phyloP scores from a whole-genome alignment of 2,329 filamentous ascomycete species.

The Aureobasidium sp. region DNA sequence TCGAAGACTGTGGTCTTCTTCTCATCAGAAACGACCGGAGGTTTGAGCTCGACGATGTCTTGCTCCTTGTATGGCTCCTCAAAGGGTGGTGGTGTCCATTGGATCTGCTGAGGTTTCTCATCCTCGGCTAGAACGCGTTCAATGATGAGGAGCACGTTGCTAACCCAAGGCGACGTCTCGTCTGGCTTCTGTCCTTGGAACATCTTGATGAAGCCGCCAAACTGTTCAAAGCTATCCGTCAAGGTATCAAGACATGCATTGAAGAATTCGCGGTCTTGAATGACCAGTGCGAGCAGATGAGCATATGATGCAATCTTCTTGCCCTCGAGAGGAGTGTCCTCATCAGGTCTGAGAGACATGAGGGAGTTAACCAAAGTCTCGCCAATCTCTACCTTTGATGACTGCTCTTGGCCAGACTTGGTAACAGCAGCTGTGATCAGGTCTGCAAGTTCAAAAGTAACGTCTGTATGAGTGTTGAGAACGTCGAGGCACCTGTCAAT shows the following conservation, averaged over 20 bases:
- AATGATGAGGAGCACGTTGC: slow-evolving; percentile 79
- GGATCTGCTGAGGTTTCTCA: slow-evolving; percentile 65
- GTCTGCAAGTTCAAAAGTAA: slow-evolving; percentile 85
- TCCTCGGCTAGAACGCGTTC: slow-evolving; percentile 89
- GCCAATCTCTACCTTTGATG: slow-evolving; percentile 64
- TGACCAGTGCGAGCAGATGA: slow-evolving; percentile 77
- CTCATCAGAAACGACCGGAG: slow-evolving; percentile 54
- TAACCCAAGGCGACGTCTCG: slow-evolving; percentile 85
- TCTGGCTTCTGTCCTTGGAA: slow-evolving; percentile 58
- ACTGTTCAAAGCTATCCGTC: slow-evolving; percentile 64
- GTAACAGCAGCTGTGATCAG: slow-evolving; percentile 66
- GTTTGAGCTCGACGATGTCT: slow-evolving; percentile 51
- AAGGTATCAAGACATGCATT: slow-evolving; percentile 64
- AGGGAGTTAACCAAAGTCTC: slow-evolving; percentile 77
- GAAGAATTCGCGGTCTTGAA: slow-evolving; percentile 79
- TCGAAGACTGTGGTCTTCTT: slow-evolving; percentile 66
- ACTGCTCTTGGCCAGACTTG: slow-evolving; percentile 49
- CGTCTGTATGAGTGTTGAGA: slow-evolving; percentile 75
- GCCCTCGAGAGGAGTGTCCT: slow-evolving; percentile 44
- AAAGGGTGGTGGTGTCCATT: slow-evolving; percentile 50
- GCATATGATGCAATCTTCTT: slow-evolving; percentile 83
- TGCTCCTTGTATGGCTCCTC: slow-evolving; percentile 28
- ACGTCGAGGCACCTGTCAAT: slow-evolving; percentile 89
- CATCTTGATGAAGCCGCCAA: slow-evolving; percentile 72
- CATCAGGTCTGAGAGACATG: slow-evolving; percentile 49